Conservation (phyloP, 768 basidiomycete species). For the Imleria badia region DNA sequence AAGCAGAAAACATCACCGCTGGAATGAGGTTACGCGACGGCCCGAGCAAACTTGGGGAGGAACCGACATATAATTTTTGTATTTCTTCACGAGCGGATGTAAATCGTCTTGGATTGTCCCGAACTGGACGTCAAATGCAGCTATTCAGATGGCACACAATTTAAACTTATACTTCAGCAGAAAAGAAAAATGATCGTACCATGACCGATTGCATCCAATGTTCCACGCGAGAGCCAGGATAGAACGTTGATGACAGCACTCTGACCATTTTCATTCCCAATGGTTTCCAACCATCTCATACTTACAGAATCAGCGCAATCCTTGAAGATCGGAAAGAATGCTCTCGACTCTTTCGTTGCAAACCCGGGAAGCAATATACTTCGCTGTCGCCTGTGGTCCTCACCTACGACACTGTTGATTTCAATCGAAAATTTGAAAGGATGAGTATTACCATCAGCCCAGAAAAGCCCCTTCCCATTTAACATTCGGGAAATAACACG, state of each 20-base stretch:
- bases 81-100: slow-evolving; percentile 4
- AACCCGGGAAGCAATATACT: slow-evolving; percentile 57
- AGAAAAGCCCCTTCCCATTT: slow-evolving; percentile 36
- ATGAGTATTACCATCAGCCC: slow-evolving; percentile 37
- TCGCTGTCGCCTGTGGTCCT: slow-evolving; percentile 51
- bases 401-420: slow-evolving; percentile 20
- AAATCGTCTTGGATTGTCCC: not conserved
- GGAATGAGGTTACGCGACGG: not conserved
- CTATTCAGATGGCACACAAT: slow-evolving; percentile 15
- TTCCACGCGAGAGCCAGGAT: slow-evolving; percentile 37
- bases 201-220: slow-evolving; percentile 49
- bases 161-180: too few species aligned
- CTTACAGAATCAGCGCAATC: slow-evolving; percentile 27
- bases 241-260: slow-evolving; percentile 17
- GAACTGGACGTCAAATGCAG: slow-evolving; percentile 43
- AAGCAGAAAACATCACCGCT: slow-evolving; percentile 14
- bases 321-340: slow-evolving; percentile 50
- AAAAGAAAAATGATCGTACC: slow-evolving; percentile 25
- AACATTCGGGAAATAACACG: slow-evolving; percentile 8
- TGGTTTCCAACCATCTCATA: slow-evolving; percentile 18
- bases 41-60: too few species aligned
- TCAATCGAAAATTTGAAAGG: slow-evolving; percentile 3
- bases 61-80: slow-evolving; percentile 9
- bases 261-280: not conserved
- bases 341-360: slow-evolving; percentile 46